Evolutionary conservation across 768 basidiomycete species (phyloP).

Genomic region (Filobasidium floriforme): DNA sequence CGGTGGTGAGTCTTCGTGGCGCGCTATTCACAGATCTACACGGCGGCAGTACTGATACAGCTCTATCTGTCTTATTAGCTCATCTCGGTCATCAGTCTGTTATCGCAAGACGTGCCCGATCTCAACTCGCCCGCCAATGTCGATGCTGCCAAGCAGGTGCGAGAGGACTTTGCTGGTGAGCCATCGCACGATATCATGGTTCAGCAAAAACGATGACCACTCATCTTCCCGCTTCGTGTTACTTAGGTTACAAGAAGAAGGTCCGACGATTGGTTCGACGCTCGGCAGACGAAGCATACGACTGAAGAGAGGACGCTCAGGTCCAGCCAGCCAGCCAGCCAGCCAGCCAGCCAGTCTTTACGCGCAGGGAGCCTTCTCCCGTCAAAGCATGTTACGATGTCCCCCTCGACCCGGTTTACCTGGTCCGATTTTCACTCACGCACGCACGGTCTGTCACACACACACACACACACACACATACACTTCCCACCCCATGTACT

Average conservation of each 20-base stretch:
- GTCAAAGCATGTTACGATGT: no score
- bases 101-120: conserved; percentile 86
- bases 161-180: conserved; percentile 38
- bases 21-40: no score
- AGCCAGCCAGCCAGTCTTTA: no score
- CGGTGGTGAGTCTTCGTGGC: conserved; percentile 59
- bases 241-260: conserved; percentile 82
- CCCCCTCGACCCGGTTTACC: no score
- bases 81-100: conserved; percentile 87
- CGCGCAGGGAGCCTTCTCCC: no score
- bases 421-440: no score
- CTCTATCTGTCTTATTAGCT: conserved; percentile 52
- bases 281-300: conserved; percentile 82
- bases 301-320: conserved; percentile 45
- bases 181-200: not conserved
- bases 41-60: no score
- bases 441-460: no score
- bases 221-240: no score
- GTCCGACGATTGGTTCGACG: conserved; percentile 77
- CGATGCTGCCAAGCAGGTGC: conserved; percentile 63
- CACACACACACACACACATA: no score
- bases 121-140: conserved; percentile 92
- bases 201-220: not conserved
- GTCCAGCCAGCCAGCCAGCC: not conserved
- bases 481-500: no score